These are phyloP conservation scores for Gigaspora rosea DNA, from an alignment of 192 early-diverging fungal genomes.

Conservation along the genomic window DNA sequence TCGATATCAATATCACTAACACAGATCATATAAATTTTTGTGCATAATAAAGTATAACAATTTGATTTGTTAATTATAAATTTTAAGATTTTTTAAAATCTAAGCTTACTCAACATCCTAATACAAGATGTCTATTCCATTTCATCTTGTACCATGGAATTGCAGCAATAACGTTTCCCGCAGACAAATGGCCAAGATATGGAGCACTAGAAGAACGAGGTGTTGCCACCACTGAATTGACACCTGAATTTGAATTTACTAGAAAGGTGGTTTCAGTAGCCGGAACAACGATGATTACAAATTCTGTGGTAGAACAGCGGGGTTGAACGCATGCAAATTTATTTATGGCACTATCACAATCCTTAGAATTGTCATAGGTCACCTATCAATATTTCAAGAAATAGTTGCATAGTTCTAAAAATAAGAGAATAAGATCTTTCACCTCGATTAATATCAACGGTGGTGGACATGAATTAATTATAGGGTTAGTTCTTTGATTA, in stretches of 20 bases:
- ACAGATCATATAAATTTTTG: too few species aligned
- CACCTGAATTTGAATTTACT: constrained; percentile 15
- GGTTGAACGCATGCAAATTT: constrained; percentile 12
- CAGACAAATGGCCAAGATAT: constrained; percentile 14
- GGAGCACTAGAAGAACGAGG: constrained; percentile 3
- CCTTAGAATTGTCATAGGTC: constrained; percentile 18
- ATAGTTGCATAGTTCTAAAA: constrained; percentile 20
- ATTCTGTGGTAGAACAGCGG: constrained; percentile 1
- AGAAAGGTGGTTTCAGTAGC: background rate
- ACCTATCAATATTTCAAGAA: constrained; percentile 28
- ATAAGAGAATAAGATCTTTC: constrained; percentile 18
- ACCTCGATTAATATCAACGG: constrained; percentile 11
- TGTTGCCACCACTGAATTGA: background rate
- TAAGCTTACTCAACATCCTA: too few species aligned
- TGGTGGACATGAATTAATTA: constrained; percentile 15
- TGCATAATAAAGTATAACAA: too few species aligned
- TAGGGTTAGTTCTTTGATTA: constrained; percentile 6
- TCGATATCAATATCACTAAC: too few species aligned
- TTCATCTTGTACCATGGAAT: too few species aligned
- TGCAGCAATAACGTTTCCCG: constrained; percentile 3
- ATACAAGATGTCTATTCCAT: too few species aligned
- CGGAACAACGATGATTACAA: constrained; percentile 10
- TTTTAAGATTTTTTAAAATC: too few species aligned
- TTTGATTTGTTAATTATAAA: too few species aligned
- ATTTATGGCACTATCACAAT: constrained; percentile 24